These are phyloP conservation scores for Suillus clintonianus DNA, from an alignment of 768 basidiomycete species.

Conservation along the genomic window DNA sequence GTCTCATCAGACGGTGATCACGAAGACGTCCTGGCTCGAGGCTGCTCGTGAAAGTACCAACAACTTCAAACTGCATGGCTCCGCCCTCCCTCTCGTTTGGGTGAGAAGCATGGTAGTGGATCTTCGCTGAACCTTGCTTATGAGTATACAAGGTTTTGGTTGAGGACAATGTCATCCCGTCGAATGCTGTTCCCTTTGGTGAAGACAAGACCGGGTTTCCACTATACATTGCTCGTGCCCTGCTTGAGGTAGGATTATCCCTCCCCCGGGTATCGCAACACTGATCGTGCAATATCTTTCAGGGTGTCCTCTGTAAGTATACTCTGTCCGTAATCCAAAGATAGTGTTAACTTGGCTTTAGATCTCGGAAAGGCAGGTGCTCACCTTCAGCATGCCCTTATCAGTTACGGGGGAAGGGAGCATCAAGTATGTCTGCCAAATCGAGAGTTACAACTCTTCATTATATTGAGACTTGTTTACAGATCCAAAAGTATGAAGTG, in stretches of 20 bases:
- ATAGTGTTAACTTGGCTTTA: not conserved
- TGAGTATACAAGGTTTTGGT: constrained; percentile 23
- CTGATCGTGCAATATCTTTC: not conserved
- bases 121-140: not conserved
- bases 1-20: not conserved
- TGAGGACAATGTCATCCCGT: constrained; percentile 32
- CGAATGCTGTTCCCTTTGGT: constrained; percentile 36
- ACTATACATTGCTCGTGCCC: constrained; percentile 32
- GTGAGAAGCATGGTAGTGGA: constrained; percentile 12
- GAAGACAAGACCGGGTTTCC: constrained; percentile 30
- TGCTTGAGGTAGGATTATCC: constrained; percentile 18
- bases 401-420: constrained; percentile 2
- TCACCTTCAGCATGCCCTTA: constrained; percentile 4
- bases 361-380: not conserved
- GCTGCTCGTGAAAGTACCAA: constrained; percentile 31
- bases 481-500: constrained; percentile 4
- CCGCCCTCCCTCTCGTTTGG: constrained; percentile 34
- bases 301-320: constrained; percentile 31
- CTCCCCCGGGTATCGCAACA: not conserved
- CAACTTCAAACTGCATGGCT: constrained; percentile 28
- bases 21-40: constrained; percentile 21
- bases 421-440: not conserved
- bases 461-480: not conserved
- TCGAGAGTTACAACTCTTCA: not conserved
- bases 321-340: not conserved